Conservation (phyloP, 495 filamentous ascomycete species). For the Aspergillus egyptiacus region DNA sequence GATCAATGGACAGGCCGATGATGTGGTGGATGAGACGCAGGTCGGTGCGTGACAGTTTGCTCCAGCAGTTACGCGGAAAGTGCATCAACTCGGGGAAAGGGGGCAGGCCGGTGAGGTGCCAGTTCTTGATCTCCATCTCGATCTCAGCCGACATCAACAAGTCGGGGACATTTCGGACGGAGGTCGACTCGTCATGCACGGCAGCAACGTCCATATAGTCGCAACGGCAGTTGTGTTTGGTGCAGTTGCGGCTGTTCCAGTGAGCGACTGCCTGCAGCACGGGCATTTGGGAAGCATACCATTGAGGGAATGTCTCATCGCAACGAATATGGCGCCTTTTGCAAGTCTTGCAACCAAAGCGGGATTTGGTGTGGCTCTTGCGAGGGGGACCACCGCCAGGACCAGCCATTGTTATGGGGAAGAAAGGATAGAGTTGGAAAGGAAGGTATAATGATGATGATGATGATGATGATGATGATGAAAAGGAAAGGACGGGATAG, state of each 20-base stretch:
- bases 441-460: too few relatives aligned
- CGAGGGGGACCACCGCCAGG: conserved; percentile 50
- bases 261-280: not conserved
- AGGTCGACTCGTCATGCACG: conserved; percentile 56
- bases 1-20: conserved; percentile 74
- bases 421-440: conserved; percentile 3
- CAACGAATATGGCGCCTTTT: conserved; percentile 96
- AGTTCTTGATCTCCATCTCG: conserved; percentile 72
- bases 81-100: conserved; percentile 80
- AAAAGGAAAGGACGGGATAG: conserved; percentile 15
- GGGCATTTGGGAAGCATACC: conserved; percentile 50
- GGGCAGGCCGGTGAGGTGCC: conserved; percentile 77
- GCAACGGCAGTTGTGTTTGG: conserved; percentile 96
- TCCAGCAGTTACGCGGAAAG: conserved; percentile 52
- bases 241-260: conserved; percentile 81
- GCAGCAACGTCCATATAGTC: conserved; percentile 82
- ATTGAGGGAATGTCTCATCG: conserved; percentile 96
- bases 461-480: too few relatives aligned
- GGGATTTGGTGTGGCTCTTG: conserved; percentile 92
- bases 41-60: conserved; percentile 64
- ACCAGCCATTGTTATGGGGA: conserved; percentile 35
- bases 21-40: conserved; percentile 89
- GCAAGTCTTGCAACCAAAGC: conserved; percentile 95
- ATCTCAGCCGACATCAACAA: conserved; percentile 78
- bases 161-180: conserved; percentile 65